phyloP scores from a whole-genome alignment of 2,329 filamentous ascomycete species.

The Arachnomyces sp. region DNA sequence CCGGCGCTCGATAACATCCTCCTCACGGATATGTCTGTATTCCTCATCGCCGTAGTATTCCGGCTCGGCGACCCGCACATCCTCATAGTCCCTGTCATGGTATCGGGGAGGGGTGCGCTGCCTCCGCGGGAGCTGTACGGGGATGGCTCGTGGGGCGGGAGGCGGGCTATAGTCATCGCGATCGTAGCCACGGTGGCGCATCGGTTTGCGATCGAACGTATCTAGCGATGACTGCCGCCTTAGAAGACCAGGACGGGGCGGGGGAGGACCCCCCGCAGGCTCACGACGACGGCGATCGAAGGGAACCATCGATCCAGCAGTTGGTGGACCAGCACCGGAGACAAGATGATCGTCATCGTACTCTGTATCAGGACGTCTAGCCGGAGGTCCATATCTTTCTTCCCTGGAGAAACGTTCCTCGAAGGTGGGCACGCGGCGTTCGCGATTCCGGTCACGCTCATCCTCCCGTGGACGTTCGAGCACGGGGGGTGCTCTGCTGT shows the following conservation, averaged over 20 bases:
- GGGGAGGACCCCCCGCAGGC: conserved; percentile 45
- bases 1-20: conserved; percentile 46
- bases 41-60: conserved; percentile 65
- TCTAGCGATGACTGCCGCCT: conserved; percentile 83
- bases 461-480: conserved; percentile 26
- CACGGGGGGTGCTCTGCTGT: no score
- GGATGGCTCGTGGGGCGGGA: conserved; percentile 48
- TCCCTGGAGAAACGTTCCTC: conserved; percentile 27
- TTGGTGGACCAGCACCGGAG: conserved; percentile 14
- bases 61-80: conserved; percentile 59
- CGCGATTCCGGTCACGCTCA: conserved; percentile 33
- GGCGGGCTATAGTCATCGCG: conserved; percentile 31
- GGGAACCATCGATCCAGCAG: conserved; percentile 46
- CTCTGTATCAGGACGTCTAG: conserved; percentile 27
- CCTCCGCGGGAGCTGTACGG: conserved; percentile 55
- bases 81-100: conserved; percentile 52
- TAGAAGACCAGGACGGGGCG: conserved; percentile 58
- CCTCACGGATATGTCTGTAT: conserved; percentile 57
- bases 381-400: conserved; percentile 37
- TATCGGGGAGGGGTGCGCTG: conserved; percentile 51
- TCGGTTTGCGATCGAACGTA: conserved; percentile 65
- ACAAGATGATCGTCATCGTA: conserved; percentile 32
- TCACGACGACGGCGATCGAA: conserved; percentile 51
- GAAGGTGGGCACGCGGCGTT: conserved; percentile 31
- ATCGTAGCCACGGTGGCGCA: conserved; percentile 37